These are phyloP conservation scores for Leptodontidium sp. DNA, from an alignment of 2,329 filamentous ascomycete genomes.

Conservation along the genomic window DNA sequence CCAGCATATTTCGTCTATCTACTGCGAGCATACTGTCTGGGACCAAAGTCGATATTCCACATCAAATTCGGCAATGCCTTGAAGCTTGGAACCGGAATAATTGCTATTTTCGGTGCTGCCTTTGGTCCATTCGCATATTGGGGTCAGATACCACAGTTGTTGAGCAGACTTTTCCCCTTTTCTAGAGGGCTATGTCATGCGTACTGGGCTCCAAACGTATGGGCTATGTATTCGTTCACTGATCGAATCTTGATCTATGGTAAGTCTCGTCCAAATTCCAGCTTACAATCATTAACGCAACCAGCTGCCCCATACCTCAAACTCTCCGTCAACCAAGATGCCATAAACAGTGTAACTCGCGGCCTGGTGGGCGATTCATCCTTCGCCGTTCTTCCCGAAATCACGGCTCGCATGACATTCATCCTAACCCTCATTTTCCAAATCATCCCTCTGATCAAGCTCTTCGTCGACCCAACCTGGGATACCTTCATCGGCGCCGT, in stretches of 20 bases:
- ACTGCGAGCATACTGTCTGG: constrained; percentile 87
- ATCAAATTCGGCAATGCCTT: constrained; percentile 81
- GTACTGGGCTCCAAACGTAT: constrained; percentile 97
- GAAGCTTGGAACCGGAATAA: constrained; percentile 81
- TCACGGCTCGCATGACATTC: constrained; percentile 84
- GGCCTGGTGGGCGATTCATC: constrained; percentile 92
- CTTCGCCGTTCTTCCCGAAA: constrained; percentile 90
- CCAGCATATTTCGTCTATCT: constrained; percentile 96
- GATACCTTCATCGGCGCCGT: constrained; percentile 88
- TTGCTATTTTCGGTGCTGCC: constrained; percentile 76
- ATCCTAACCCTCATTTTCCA: constrained; percentile 84
- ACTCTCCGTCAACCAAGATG: constrained; percentile 74
- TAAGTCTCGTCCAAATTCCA: constrained; percentile 49
- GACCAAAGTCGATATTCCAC: constrained; percentile 76
- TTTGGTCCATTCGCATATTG: constrained; percentile 88
- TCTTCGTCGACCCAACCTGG: constrained; percentile 84
- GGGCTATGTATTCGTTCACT: constrained; percentile 94
- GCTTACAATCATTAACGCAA: constrained; percentile 46
- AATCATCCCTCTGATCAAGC: constrained; percentile 78
- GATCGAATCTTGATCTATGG: constrained; percentile 84
- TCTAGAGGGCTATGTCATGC: constrained; percentile 93
- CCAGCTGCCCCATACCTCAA: constrained; percentile 83
- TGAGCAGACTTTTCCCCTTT: constrained; percentile 90
- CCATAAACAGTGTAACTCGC: constrained; percentile 87
- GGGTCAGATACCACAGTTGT: constrained; percentile 84